Base-by-base conservation (phyloP, 1,139 yeast genomes). In the Hyphopichia burtonii region DNA sequence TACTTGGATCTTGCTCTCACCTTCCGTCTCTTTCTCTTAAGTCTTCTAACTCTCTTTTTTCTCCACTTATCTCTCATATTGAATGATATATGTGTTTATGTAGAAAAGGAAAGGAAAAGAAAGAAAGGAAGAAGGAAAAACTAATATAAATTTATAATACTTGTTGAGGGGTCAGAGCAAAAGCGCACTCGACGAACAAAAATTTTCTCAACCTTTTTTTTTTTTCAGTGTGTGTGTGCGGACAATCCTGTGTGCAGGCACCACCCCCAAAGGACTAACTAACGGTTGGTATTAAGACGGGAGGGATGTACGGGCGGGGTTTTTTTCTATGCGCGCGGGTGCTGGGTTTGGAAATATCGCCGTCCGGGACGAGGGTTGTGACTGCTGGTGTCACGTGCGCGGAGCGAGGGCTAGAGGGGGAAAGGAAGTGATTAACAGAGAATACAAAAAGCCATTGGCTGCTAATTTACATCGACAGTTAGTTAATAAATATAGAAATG, bases 21-120 rank as follows among this genome's bases (percentile, higher is more conserved):
- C 95, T 89, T 89, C 96, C 97, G 96, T 86, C 97, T 86, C 95
- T 90, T 90, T 85, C 96, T 87, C 86, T 90, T 90, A 73, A 90
- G 88, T 88, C 96, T 88, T 88, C 97, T 89, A 78, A 86, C 95
- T 89, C 97, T 89, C 95, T 90, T 90, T 86, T 90, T 90, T 88
- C 96, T 89, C 97, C 96, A 88, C 84, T 86, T 86, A 78, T 83
- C 80, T 83, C 95, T 85, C 95, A 86, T 86, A 53, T 58, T 71
- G 66, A 68, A 61, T 52, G 63, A 63, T 59, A 59, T 15, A 8
- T 36, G 54, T 57, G 59, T 56, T 25, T 25, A 25, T 25, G 28
- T 9, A 55, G 46, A 50, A 50, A 47, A 46, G 49, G 45, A 50
- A 52, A 47, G 46, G 45, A 49, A 48, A 49, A 53, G 45, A 45